Evolutionary conservation across 2,329 filamentous ascomycete genomes (phyloP), one percentile per base, ranked within the genome.

Genomic region (Colletotrichum australisinense): DNA sequence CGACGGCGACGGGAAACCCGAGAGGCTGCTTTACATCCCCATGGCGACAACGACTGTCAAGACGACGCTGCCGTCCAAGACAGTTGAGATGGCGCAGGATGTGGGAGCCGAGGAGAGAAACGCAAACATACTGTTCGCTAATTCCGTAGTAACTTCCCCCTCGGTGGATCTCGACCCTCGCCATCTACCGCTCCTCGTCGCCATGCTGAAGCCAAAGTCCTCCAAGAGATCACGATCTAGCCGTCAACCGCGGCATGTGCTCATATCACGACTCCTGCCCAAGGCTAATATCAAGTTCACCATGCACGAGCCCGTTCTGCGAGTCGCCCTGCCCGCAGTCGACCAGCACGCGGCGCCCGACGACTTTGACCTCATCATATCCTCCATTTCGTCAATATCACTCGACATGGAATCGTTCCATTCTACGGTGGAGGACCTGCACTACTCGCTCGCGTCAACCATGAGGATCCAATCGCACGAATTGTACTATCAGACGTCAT

Each of bases 11-110:
- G 94, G 93, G 9, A 93, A 94, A 77, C 93, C 94, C 0, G 95
- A 98, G 80, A 92, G 96, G 67, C 89, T 99, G 71, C 84, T 98
- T 26, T 99, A 99, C 81, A 90, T 99, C 56, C 97, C 97, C 0
- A 98, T 99, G 97, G 94, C 96, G 24, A 99, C 97, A 1, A 98
- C 95, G 3, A 99, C 92, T 0, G 91, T 98, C 73, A 95, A 96
- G 81, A 98, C 97, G 0, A 99, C 97, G 0, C 85, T 98, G 8
- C 96, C 96, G 6, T 97, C 97, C 14, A 98, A 98, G 83, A 97
- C 95, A 0, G 92, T 99, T 12, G 93, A 96, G 80, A 89, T 95
- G 67, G 90, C 92, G 1, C 89, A 92, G 71, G 89, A 93, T 42
- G 93, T 93, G 22, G 91, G 93, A 76, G 92, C 90, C 49, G 93